Evolutionary conservation across 2,329 filamentous ascomycete genomes (phyloP).

Genomic region (Pseudogymnoascus sp.): DNA sequence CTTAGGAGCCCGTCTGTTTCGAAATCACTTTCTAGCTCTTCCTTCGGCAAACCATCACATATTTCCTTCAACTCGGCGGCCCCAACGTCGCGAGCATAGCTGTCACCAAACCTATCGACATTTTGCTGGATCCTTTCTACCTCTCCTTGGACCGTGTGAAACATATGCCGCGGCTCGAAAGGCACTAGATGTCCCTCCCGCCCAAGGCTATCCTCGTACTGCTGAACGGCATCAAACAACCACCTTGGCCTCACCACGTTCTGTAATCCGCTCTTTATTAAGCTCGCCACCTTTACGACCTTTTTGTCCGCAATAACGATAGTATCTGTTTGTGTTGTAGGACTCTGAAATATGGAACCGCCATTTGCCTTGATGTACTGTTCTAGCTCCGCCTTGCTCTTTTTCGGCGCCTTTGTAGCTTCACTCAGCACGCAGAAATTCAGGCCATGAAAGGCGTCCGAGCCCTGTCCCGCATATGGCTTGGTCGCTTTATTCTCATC

Average conservation of each 20-base stretch:
- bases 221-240: conserved; percentile 62
- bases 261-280: conserved; percentile 64
- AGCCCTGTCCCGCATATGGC: conserved; percentile 50
- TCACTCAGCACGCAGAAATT: conserved; percentile 83
- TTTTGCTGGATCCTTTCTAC: conserved; percentile 49
- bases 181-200: conserved; percentile 51
- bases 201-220: conserved; percentile 42
- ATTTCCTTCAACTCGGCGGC: conserved; percentile 54
- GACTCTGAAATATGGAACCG: conserved; percentile 69
- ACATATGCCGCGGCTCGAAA: conserved; percentile 58
- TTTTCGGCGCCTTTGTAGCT: conserved; percentile 60
- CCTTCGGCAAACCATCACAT: conserved; percentile 44
- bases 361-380: conserved; percentile 75
- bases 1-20: conserved; percentile 41
- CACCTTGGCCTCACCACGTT: conserved; percentile 75
- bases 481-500: conserved; percentile 46
- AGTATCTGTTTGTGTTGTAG: conserved; percentile 53
- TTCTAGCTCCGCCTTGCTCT: conserved; percentile 72
- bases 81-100: conserved; percentile 65
- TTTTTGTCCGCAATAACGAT: conserved; percentile 74
- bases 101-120: conserved; percentile 74
- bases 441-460: conserved; percentile 65
- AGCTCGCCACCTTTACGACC: conserved; percentile 72
- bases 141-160: conserved; percentile 56
- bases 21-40: conserved; percentile 34